phyloP scores from a whole-genome alignment of 2,329 filamentous ascomycete genomes.

The Pseudogymnoascus sp. region DNA sequence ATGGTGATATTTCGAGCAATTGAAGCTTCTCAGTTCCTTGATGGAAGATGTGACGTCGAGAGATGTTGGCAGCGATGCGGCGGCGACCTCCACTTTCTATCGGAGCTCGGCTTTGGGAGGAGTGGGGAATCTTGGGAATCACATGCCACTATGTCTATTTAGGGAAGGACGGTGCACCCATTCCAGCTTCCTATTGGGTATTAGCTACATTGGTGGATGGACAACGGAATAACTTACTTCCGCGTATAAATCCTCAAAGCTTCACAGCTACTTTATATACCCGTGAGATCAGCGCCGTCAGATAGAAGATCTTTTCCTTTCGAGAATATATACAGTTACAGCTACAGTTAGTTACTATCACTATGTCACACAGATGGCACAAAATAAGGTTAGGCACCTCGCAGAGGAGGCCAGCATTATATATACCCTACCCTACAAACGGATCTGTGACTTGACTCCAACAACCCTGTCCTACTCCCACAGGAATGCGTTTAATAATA shows the following conservation, averaged over 20 bases:
- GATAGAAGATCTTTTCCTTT: background rate
- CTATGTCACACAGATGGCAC: background rate
- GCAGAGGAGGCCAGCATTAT: conserved; percentile 1
- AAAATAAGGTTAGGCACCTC: background rate
- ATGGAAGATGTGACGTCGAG: background rate
- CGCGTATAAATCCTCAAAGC: background rate
- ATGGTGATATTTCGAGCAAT: conserved; percentile 33
- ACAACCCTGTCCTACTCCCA: background rate
- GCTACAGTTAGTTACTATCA: background rate
- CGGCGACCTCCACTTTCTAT: background rate
- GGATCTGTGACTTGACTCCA: background rate
- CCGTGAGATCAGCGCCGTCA: background rate
- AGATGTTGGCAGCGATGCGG: background rate
- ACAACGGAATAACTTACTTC: background rate
- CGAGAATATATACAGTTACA: background rate
- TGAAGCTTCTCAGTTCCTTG: background rate
- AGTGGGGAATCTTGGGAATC: conserved; percentile 5
- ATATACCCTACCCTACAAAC: conserved; percentile 3
- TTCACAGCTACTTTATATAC: background rate
- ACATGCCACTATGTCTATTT: conserved; percentile 7
- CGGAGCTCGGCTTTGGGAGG: background rate
- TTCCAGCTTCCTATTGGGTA: background rate
- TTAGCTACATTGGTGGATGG: background rate
- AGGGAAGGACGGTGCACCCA: background rate
- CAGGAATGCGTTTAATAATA: conserved; percentile 6